phyloP scores from a whole-genome alignment of 768 basidiomycete species.

The Pleurotus platypus region DNA sequence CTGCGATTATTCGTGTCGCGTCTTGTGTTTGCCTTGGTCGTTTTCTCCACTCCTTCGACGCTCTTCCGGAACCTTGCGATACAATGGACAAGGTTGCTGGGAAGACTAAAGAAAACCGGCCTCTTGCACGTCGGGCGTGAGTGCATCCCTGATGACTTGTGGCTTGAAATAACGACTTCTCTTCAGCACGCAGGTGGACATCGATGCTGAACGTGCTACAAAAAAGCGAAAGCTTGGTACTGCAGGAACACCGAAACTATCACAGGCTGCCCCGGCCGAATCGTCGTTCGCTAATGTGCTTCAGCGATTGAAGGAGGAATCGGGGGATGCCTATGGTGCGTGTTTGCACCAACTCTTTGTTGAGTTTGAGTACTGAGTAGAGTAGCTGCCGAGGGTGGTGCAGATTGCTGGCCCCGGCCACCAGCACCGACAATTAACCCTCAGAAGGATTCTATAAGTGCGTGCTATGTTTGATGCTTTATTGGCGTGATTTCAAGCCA shows the following conservation, averaged over 20 bases:
- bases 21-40: too few species aligned
- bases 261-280: slow-evolving; percentile 38
- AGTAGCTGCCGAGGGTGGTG: slow-evolving; percentile 73
- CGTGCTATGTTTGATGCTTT: slow-evolving; percentile 17
- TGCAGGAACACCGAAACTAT: slow-evolving; percentile 30
- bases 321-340: slow-evolving; percentile 40
- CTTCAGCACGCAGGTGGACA: slow-evolving; percentile 20
- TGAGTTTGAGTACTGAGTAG: background rate
- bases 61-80: too few species aligned
- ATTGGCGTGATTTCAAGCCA: background rate
- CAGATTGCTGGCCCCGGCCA: slow-evolving; percentile 72
- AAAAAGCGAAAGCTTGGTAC: slow-evolving; percentile 54
- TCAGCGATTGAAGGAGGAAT: slow-evolving; percentile 55
- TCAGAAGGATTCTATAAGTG: slow-evolving; percentile 66
- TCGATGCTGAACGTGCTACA: slow-evolving; percentile 32
- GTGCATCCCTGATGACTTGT: too few species aligned
- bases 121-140: too few species aligned
- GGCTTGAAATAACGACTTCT: background rate
- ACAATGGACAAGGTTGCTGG: too few species aligned
- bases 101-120: too few species aligned
- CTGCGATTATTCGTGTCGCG: too few species aligned
- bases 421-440: slow-evolving; percentile 49
- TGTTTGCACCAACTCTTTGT: background rate
- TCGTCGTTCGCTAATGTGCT: slow-evolving; percentile 64
- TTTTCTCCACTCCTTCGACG: too few species aligned